Conservation (phyloP, 192 early-diverging fungal genomes). For the Backusella tarrabulga region DNA sequence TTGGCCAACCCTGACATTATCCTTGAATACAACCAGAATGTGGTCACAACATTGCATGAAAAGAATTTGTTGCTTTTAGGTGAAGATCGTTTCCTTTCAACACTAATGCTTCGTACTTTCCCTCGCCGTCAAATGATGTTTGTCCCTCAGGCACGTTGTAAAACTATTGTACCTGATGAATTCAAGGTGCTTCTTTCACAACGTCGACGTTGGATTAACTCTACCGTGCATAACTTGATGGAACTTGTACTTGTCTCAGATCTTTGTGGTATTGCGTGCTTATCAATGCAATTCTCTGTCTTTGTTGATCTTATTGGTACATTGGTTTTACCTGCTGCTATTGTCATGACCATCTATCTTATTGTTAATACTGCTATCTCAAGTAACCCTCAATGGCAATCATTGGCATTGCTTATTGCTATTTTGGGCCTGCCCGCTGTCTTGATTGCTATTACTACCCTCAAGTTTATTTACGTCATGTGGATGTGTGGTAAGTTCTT, state of each 20-base stretch:
- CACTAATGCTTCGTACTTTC: conserved; percentile 84
- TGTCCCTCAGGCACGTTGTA: conserved; percentile 80
- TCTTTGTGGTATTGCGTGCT: conserved; percentile 86
- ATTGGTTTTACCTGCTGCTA: conserved; percentile 66
- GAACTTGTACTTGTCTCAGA: conserved; percentile 87
- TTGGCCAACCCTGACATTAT: conserved; percentile 87
- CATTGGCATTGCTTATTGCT: conserved; percentile 68
- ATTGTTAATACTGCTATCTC: conserved; percentile 47
- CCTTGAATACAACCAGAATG: conserved; percentile 75
- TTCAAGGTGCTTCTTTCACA: conserved; percentile 86
- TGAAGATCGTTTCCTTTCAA: conserved; percentile 87
- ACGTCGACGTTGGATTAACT: conserved; percentile 94
- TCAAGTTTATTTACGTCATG: conserved; percentile 77
- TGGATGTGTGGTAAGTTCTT: conserved; percentile 76
- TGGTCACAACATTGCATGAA: conserved; percentile 77
- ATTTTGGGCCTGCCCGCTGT: conserved; percentile 89
- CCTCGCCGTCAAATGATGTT: conserved; percentile 87
- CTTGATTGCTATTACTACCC: conserved; percentile 85
- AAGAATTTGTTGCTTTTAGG: conserved; percentile 86
- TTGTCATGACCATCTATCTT: conserved; percentile 51
- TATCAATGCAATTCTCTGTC: conserved; percentile 85
- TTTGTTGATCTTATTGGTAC: conserved; percentile 76
- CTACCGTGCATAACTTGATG: conserved; percentile 87
- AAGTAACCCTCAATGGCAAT: conserved; percentile 38
- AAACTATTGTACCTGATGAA: conserved; percentile 81